Evolutionary conservation across 2,329 filamentous ascomycete genomes (phyloP), one percentile per base, ranked within the genome.

Genomic region (Saccharata proteae): DNA sequence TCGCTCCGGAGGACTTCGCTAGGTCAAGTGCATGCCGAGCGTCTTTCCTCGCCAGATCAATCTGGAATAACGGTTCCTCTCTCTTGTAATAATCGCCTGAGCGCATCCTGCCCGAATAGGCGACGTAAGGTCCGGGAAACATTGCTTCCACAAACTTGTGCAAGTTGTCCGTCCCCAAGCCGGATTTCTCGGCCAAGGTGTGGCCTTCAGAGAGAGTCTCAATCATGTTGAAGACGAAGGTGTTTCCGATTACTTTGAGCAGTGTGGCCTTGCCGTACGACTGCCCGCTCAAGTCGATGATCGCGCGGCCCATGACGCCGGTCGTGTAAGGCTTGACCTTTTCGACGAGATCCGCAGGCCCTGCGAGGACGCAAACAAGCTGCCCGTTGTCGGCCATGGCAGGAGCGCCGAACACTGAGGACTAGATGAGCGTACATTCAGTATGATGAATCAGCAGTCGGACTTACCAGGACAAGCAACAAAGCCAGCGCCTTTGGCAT

Each of bases 211-310:
- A 74, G 4, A 93, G 61, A 30, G 81, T 69, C 48, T 85, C 78
- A 15, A 86, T 71, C 69, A 86, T 86, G 59, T 81, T 80, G 23
- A 92, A 52, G 44, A 93, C 69, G 51, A 93, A 86, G 0, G 80
- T 82, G 55, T 93, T 93, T 35, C 86, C 85, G 7, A 93, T 68
- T 13, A 93, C 64, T 58, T 93, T 90, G 28, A 93, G 63, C 26
- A 74, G 69, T 2, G 74, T 69, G 4, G 84, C 76, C 32, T 74
- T 72, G 31, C 77, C 71, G 29, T 77, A 74, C 1, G 77, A 69
- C 54, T 82, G 69, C 40, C 69, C 74, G 26, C 67, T 65, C 53
- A 84, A 77, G 49, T 88, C 74, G 37, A 92, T 75, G 40, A 75
- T 71, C 2, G 66, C 69, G 19, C 71, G 68, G 2, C 76, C 70